Conservation (phyloP, 345 rosid species). For the Pelargonium nanum region DNA sequence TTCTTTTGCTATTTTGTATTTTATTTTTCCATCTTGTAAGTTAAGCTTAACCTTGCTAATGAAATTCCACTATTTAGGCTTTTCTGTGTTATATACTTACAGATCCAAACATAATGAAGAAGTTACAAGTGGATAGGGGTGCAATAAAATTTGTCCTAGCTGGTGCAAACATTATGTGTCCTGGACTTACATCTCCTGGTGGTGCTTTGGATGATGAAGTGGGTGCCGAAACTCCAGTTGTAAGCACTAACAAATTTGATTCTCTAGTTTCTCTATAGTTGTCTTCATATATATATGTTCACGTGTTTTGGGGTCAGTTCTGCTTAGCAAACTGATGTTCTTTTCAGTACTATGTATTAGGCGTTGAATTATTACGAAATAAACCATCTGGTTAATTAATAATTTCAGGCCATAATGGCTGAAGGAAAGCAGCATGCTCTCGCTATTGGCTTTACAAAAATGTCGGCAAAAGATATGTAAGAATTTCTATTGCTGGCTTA, state of each 20-base stretch:
- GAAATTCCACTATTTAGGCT: conserved; percentile 1
- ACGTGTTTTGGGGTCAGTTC: not conserved
- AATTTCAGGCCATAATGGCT: conserved; percentile 83
- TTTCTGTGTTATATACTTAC: conserved; percentile 15
- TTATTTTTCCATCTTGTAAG: conserved; percentile 1
- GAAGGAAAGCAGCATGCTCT: conserved; percentile 98
- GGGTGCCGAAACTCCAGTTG: conserved; percentile 90
- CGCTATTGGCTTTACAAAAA: conserved; percentile 95
- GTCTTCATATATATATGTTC: not conserved
- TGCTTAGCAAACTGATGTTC: not conserved
- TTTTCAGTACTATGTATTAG: not conserved
- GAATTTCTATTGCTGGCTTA: conserved; percentile 28
- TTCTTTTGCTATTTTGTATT: not conserved
- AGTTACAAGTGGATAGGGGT: conserved; percentile 93
- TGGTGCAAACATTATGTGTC: conserved; percentile 99
- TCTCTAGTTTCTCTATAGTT: not conserved
- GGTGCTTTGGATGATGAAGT: conserved; percentile 91
- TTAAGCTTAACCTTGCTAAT: not conserved
- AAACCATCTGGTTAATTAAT: conserved; percentile 8
- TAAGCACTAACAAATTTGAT: conserved; percentile 16
- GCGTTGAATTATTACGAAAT: not conserved
- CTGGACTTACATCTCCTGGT: conserved; percentile 98
- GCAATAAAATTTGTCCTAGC: conserved; percentile 91
- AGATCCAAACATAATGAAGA: conserved; percentile 92
- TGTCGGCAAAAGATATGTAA: conserved; percentile 98